A percentile compares a stretch with the other conserved stretches of the same genome.
These are phyloP conservation scores for Porphyrellus cyaneotinctus DNA, from an alignment of 768 basidiomycete species.

Conservation along the genomic window DNA sequence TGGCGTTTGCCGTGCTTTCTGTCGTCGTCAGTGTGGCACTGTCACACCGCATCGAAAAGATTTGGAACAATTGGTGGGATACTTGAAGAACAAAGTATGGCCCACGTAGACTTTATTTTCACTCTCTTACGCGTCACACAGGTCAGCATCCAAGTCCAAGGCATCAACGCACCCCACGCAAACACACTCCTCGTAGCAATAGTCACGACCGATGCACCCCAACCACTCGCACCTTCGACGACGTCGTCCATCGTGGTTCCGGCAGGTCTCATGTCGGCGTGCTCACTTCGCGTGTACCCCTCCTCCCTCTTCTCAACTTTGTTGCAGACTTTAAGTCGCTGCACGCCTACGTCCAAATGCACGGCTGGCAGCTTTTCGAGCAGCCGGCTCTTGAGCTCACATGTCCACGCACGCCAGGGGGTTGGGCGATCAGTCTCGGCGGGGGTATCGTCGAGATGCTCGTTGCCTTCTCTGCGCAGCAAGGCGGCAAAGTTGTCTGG, in stretches of 20 bases:
- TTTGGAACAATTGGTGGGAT: constrained; percentile 99
- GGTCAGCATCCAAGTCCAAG: constrained; percentile 87
- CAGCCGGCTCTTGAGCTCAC: constrained; percentile 65
- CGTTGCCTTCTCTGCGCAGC: constrained; percentile 51
- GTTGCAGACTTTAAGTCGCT: constrained; percentile 72
- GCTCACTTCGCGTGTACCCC: constrained; percentile 67
- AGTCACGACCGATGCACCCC: constrained; percentile 32
- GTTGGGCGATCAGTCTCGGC: constrained; percentile 83
- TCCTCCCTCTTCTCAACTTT: constrained; percentile 78
- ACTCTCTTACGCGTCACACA: constrained; percentile 26
- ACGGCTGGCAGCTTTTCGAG: constrained; percentile 91
- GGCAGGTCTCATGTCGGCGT: constrained; percentile 89
- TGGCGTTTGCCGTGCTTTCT: constrained; percentile 93
- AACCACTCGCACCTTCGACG: constrained; percentile 24
- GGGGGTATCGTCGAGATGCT: constrained; percentile 92
- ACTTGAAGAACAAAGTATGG: constrained; percentile 86
- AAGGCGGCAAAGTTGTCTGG: constrained; percentile 74
- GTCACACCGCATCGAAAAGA: constrained; percentile 98
- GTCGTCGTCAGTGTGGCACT: constrained; percentile 81
- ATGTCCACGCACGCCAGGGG: constrained; percentile 48
- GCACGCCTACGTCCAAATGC: constrained; percentile 69
- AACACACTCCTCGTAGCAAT: constrained; percentile 36
- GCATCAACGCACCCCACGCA: constrained; percentile 64
- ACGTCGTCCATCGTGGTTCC: constrained; percentile 74
- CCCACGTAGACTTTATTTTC: neutral